Conservation (phyloP, 1,284 basidiomycete species). For the Ustilago lituana region DNA sequence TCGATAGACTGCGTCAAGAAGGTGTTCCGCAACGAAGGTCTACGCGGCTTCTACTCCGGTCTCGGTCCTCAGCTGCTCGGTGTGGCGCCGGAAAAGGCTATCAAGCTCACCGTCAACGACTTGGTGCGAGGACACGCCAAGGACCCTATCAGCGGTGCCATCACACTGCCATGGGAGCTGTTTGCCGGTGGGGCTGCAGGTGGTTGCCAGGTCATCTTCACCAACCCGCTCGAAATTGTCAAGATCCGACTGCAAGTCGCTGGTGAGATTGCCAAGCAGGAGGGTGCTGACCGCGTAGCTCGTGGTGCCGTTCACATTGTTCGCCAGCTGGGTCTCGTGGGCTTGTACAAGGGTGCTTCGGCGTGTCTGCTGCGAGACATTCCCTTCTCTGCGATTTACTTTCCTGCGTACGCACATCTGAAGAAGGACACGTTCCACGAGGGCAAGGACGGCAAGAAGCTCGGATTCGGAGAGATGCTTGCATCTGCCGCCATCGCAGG, state of each 20-base stretch:
- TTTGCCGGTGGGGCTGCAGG: constrained; percentile 91
- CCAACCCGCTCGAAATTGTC: constrained; percentile 85
- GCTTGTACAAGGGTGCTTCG: constrained; percentile 88
- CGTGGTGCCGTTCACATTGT: constrained; percentile 92
- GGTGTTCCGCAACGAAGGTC: constrained; percentile 92
- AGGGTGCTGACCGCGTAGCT: constrained; percentile 77
- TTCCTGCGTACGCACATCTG: constrained; percentile 72
- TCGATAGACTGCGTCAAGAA: constrained; percentile 85
- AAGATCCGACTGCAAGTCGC: constrained; percentile 97
- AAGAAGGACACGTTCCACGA: constrained; percentile 95
- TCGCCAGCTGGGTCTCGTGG: constrained; percentile 87
- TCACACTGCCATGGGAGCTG: constrained; percentile 85
- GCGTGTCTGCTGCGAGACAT: constrained; percentile 89
- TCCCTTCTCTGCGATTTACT: constrained; percentile 75
- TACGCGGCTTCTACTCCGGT: constrained; percentile 93
- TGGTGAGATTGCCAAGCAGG: constrained; percentile 84
- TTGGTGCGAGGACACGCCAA: constrained; percentile 82
- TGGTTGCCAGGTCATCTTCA: constrained; percentile 96
- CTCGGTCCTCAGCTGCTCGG: constrained; percentile 94
- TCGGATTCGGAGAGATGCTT: constrained; percentile 90
- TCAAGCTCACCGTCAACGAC: constrained; percentile 94
- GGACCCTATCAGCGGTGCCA: constrained; percentile 93
- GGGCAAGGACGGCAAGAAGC: constrained; percentile 91
- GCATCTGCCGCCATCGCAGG: constrained; percentile 80
- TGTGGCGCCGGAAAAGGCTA: constrained; percentile 97